These are phyloP conservation scores for Tylopilus rubrobrunneus DNA, from an alignment of 768 basidiomycete genomes.

Conservation along the genomic window DNA sequence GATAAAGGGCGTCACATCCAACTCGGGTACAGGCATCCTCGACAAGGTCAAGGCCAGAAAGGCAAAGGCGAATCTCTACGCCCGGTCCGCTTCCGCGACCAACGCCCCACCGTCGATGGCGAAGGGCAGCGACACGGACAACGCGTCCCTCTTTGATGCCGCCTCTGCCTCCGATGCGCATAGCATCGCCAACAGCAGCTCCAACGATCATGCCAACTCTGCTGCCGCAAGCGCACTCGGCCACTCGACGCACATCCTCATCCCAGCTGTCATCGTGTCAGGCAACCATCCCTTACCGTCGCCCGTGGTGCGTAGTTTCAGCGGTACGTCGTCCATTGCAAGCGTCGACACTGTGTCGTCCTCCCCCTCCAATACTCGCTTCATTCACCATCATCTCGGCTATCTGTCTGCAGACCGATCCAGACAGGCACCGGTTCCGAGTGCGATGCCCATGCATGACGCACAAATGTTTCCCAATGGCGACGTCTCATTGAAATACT, in stretches of 20 bases:
- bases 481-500: conserved; percentile 6
- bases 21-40: conserved; percentile 39
- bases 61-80: conserved; percentile 11
- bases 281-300: conserved; percentile 13
- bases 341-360: conserved; percentile 22
- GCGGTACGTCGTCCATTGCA: conserved; percentile 21
- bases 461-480: not conserved
- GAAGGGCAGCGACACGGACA: conserved; percentile 24
- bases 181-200: conserved; percentile 27
- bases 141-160: conserved; percentile 21
- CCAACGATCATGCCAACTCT: conserved; percentile 14
- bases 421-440: conserved; percentile 7
- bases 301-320: conserved; percentile 14
- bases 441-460: not conserved
- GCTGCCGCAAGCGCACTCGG: not conserved
- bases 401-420: conserved; percentile 30
- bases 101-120: not conserved
- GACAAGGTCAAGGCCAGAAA: conserved; percentile 34
- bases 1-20: conserved; percentile 53
- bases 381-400: conserved; percentile 5
- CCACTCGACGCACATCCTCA: not conserved
- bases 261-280: conserved; percentile 30
- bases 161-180: conserved; percentile 26
- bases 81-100: not conserved
- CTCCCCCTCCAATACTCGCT: conserved; percentile 6